These are phyloP conservation scores for Suhomyces kilbournensis DNA, from an alignment of 805 yeast genomes.

Conservation along the genomic window DNA sequence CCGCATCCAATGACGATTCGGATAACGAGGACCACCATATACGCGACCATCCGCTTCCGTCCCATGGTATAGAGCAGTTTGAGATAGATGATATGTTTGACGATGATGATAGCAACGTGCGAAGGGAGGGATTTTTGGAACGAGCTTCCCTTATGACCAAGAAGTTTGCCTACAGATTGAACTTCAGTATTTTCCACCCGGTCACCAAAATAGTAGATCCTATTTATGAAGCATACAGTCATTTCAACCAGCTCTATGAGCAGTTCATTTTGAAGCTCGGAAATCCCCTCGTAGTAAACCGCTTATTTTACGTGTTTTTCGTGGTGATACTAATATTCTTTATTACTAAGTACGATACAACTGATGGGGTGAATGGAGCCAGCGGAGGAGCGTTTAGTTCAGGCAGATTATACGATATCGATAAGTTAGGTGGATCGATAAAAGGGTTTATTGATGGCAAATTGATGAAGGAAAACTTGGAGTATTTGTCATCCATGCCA, in stretches of 20 bases:
- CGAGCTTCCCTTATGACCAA: slow-evolving; percentile 39
- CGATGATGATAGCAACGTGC: slow-evolving; percentile 15
- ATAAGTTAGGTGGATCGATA: slow-evolving; percentile 48
- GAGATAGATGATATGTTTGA: slow-evolving; percentile 33
- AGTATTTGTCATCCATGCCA: slow-evolving; percentile 75
- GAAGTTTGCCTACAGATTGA: slow-evolving; percentile 35
- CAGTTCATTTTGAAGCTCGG: slow-evolving; percentile 62
- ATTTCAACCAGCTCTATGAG: slow-evolving; percentile 49
- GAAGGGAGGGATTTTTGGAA: slow-evolving; percentile 21
- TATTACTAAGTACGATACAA: slow-evolving; percentile 55
- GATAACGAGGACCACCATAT: not conserved
- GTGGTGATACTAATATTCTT: slow-evolving; percentile 58
- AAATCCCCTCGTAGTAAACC: slow-evolving; percentile 77
- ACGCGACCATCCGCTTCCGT: not conserved
- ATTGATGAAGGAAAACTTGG: slow-evolving; percentile 60
- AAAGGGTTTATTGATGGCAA: slow-evolving; percentile 50
- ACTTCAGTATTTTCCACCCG: slow-evolving; percentile 38
- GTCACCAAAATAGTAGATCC: slow-evolving; percentile 49
- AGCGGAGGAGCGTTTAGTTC: slow-evolving; percentile 40
- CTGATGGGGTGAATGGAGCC: slow-evolving; percentile 36
- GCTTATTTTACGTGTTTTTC: slow-evolving; percentile 68
- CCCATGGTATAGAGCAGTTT: slow-evolving; percentile 26
- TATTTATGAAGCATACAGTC: slow-evolving; percentile 46
- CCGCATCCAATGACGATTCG: not conserved
- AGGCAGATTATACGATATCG: slow-evolving; percentile 65